These are phyloP conservation scores for Dendrocalamus sinicus DNA, from an alignment of 176 grass and related monocot genomes.

Conservation along the genomic window DNA sequence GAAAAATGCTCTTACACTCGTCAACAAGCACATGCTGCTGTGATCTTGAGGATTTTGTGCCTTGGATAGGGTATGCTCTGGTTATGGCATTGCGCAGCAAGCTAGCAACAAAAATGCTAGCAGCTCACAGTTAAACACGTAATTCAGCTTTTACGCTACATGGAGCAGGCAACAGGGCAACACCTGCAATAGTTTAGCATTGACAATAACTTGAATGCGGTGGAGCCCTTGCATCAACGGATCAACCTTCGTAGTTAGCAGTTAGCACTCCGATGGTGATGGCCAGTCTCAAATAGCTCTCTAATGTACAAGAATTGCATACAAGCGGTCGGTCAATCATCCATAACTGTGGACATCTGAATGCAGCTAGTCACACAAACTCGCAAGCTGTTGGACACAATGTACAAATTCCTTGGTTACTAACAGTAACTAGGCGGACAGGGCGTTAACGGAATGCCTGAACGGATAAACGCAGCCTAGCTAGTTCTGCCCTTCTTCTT, in stretches of 20 bases:
- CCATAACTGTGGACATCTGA: constrained; percentile 37
- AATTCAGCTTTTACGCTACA: not conserved
- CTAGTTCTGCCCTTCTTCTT: constrained; percentile 61
- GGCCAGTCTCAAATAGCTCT: constrained; percentile 34
- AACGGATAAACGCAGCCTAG: constrained; percentile 24
- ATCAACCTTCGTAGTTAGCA: not conserved
- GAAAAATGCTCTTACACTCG: not conserved
- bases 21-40: not conserved
- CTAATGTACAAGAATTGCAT: constrained; percentile 56
- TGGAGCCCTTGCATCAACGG: constrained; percentile 8
- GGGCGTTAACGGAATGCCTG: constrained; percentile 2
- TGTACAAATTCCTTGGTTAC: constrained; percentile 51
- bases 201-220: not conserved
- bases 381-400: constrained; percentile 51
- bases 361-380: constrained; percentile 48
- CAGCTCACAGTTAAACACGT: not conserved
- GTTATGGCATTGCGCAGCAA: not conserved
- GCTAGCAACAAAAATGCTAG: not conserved
- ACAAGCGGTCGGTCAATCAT: constrained; percentile 45
- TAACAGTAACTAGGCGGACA: constrained; percentile 45
- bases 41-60: not conserved
- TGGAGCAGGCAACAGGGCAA: not conserved
- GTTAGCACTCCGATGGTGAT: not conserved
- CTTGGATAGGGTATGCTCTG: not conserved
- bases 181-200: not conserved